Conservation (phyloP, 306 rosid species). For the Hippophae gyantsensis region DNA sequence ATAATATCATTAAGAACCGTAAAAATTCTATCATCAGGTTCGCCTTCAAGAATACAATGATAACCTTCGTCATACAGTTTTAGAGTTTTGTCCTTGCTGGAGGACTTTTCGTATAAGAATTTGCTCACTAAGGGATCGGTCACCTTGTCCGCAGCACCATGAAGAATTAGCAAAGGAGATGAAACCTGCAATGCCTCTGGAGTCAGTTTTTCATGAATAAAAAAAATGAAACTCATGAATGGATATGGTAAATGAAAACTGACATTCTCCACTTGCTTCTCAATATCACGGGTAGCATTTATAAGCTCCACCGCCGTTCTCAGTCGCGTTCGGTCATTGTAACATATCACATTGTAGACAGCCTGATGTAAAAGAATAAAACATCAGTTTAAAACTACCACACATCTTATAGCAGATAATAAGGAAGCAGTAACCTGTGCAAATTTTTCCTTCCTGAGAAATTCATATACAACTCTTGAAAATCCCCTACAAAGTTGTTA, state of each 20-base stretch:
- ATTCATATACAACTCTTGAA: background rate
- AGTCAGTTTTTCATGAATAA: background rate
- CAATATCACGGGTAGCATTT: constrained; percentile 49
- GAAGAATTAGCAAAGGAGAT: constrained; percentile 71
- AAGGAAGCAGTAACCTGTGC: background rate
- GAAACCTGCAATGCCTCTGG: constrained; percentile 44
- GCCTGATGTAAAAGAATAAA: constrained; percentile 31
- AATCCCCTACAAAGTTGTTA: too few relatives aligned
- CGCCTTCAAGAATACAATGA: constrained; percentile 84
- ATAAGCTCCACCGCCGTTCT: constrained; percentile 71
- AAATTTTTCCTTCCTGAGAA: background rate
- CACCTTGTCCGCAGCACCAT: constrained; percentile 75
- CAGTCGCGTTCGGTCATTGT: constrained; percentile 43
- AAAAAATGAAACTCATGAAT: too few relatives aligned
- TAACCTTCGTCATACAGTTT: constrained; percentile 56
- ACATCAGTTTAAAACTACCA: background rate
- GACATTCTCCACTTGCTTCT: constrained; percentile 56
- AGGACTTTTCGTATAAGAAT: constrained; percentile 69
- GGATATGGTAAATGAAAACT: constrained; percentile 10
- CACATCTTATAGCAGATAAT: background rate
- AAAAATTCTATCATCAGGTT: constrained; percentile 66
- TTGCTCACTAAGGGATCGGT: constrained; percentile 73
- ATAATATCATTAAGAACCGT: constrained; percentile 57
- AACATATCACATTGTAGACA: constrained; percentile 68
- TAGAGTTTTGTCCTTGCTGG: constrained; percentile 60